A percentile compares a stretch with the other conserved stretches of the same genome.
Conservation (phyloP, 2,329 filamentous ascomycete species). For the Claviceps sp. region DNA sequence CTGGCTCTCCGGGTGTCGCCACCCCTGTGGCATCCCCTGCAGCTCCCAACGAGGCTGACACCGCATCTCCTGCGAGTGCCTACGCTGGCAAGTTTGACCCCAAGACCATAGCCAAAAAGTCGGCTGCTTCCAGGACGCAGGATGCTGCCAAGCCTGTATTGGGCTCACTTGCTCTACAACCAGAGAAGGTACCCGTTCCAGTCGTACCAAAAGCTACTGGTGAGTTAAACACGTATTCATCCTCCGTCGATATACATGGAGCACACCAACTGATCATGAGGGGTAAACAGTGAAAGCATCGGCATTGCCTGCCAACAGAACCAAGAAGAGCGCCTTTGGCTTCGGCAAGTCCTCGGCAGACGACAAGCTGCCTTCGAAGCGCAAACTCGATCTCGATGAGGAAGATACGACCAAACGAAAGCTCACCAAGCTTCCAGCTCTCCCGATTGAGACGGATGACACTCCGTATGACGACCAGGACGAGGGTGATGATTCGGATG, state of each 20-base stretch:
- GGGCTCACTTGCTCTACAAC: slow-evolving; percentile 31
- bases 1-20: slow-evolving; percentile 35
- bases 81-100: slow-evolving; percentile 77
- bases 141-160: slow-evolving; percentile 35
- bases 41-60: slow-evolving; percentile 27
- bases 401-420: slow-evolving; percentile 80
- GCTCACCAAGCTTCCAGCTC: slow-evolving; percentile 76
- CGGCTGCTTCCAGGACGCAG: slow-evolving; percentile 45
- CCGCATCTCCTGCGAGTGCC: slow-evolving; percentile 38
- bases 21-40: slow-evolving; percentile 38
- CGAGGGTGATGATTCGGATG: slow-evolving; percentile 59
- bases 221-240: slow-evolving; percentile 14
- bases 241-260: not conserved
- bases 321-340: slow-evolving; percentile 74
- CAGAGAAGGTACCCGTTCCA: slow-evolving; percentile 19
- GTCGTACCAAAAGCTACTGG: slow-evolving; percentile 23
- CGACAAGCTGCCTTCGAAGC: slow-evolving; percentile 56
- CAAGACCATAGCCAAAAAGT: slow-evolving; percentile 74
- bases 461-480: slow-evolving; percentile 49
- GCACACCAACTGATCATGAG: not conserved
- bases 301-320: slow-evolving; percentile 51
- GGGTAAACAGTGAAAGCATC: slow-evolving; percentile 25
- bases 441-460: slow-evolving; percentile 52
- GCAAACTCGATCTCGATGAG: slow-evolving; percentile 73
- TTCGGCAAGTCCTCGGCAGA: slow-evolving; percentile 57